Evolutionary conservation across 495 filamentous ascomycete genomes (phyloP), one percentile per base, ranked within the genome.

Genomic region (Neurospora pannonica): DNA sequence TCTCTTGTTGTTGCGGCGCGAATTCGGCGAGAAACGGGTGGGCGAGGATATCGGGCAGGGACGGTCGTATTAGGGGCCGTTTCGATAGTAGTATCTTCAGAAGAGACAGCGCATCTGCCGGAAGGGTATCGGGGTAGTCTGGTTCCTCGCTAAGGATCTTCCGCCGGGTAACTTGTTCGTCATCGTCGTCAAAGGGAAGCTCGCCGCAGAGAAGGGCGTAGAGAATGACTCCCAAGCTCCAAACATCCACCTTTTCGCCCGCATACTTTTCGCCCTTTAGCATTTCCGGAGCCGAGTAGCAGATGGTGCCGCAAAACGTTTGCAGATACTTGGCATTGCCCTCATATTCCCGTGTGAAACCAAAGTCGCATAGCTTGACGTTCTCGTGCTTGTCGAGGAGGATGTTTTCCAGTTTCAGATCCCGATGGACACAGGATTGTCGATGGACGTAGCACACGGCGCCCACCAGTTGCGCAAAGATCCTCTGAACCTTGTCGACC

Each of bases 341-440:
- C 80, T 98, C 94, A 81, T 99, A 99, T 82, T 99, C 96, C 74
- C 96, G 87, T 13, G 96, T 99, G 79, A 99, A 99, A 10, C 96
- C 96, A 82, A 99, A 99, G 80, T 99, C 96, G 80, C 94, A 96
- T n/a, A 99, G 86, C 84, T 99, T 99, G 76, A 99, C 96, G 79
- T 98, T 97, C 78, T 95, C 95, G 77, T 97, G 87, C 82, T 98
- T 98, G 84, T 99, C 96, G 72, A 99, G 88, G 43, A 99, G 86
- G 67, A 99, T 98, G 76, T 99, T 99, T 81, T 99, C 96, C 74
- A 99, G 87, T 83, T 99, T 99, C 15, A 99, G 85, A 79, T 99
- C 96, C 70, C 96, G 93, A 83, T 99, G 96, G 43, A 98, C 97
- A 79, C 96, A 99, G 8, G 92, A 94, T 79, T 95, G 94, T 80